These are phyloP conservation scores for Rhododendron griersonianum DNA, from an alignment of 148 eudicot genomes.

Conservation along the genomic window DNA sequence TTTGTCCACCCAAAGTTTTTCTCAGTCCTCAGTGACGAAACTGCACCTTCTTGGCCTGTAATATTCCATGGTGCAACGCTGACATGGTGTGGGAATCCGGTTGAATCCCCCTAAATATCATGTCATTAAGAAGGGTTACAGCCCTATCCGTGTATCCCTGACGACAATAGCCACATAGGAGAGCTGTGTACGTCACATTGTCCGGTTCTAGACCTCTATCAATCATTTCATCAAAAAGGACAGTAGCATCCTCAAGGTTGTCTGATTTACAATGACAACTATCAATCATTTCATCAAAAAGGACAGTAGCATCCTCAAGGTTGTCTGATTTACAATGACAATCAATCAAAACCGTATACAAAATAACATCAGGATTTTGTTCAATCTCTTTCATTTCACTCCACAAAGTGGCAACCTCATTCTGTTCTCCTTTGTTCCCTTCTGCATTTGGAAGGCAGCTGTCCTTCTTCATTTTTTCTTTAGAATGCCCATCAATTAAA, in stretches of 20 bases:
- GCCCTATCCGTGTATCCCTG: constrained; percentile 36
- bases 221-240: constrained; percentile 52
- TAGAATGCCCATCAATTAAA: constrained; percentile 47
- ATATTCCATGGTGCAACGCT: constrained; percentile 28
- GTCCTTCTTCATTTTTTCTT: constrained; percentile 17
- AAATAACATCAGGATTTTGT: constrained; percentile 41
- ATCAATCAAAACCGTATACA: constrained; percentile 51
- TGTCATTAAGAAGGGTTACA: constrained; percentile 31
- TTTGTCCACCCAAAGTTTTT: not conserved
- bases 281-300: constrained; percentile 56
- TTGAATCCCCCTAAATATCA: constrained; percentile 35
- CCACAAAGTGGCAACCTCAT: constrained; percentile 21
- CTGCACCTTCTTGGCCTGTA: constrained; percentile 38
- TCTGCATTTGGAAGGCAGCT: not conserved
- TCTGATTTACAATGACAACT: constrained; percentile 43
- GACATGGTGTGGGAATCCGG: constrained; percentile 32
- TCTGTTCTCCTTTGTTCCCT: constrained; percentile 8
- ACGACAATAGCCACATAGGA: constrained; percentile 39
- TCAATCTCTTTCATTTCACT: constrained; percentile 41
- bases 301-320: constrained; percentile 41
- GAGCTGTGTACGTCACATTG: constrained; percentile 50
- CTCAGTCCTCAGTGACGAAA: constrained; percentile 10
- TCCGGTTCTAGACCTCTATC: constrained; percentile 53
- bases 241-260: constrained; percentile 43
- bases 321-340: constrained; percentile 43